phyloP scores from a whole-genome alignment of 768 basidiomycete genomes.

The Phylloporus arenicola region DNA sequence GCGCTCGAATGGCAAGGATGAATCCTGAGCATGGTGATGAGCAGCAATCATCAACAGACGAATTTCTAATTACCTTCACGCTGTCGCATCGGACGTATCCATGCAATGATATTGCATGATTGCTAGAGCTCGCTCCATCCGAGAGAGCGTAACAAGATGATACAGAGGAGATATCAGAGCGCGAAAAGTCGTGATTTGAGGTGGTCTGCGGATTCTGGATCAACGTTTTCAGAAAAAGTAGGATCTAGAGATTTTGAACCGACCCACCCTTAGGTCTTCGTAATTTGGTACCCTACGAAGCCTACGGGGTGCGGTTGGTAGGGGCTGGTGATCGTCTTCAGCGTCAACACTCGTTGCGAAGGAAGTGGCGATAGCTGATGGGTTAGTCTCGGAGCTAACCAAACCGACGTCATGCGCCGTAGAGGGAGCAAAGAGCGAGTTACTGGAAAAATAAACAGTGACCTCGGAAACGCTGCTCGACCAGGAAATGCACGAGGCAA shows the following conservation, averaged over 20 bases:
- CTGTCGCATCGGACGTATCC: background rate
- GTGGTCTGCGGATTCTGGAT: background rate
- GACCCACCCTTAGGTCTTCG: slow-evolving; percentile 17
- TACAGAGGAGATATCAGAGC: background rate
- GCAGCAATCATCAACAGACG: background rate
- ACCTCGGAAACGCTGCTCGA: slow-evolving; percentile 1
- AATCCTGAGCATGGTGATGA: slow-evolving; percentile 7
- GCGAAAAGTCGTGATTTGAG: background rate
- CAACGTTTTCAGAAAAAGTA: background rate
- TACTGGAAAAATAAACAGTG: slow-evolving; percentile 6
- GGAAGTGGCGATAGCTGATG: slow-evolving; percentile 9
- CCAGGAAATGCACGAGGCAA: background rate
- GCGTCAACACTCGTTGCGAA: slow-evolving; percentile 18
- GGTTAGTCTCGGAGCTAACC: background rate
- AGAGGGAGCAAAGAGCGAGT: slow-evolving; percentile 2
- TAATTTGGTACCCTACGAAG: slow-evolving; percentile 17
- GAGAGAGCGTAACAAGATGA: background rate
- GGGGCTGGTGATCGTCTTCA: background rate
- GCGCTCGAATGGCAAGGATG: background rate
- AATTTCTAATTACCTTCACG: background rate
- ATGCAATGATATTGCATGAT: background rate
- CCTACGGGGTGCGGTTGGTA: background rate
- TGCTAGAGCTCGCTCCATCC: background rate
- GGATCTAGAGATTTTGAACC: background rate
- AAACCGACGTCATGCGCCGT: background rate